Base-by-base conservation (phyloP, 2,329 filamentous ascomycete genomes). In the Cladosporium sphaerospermum region DNA sequence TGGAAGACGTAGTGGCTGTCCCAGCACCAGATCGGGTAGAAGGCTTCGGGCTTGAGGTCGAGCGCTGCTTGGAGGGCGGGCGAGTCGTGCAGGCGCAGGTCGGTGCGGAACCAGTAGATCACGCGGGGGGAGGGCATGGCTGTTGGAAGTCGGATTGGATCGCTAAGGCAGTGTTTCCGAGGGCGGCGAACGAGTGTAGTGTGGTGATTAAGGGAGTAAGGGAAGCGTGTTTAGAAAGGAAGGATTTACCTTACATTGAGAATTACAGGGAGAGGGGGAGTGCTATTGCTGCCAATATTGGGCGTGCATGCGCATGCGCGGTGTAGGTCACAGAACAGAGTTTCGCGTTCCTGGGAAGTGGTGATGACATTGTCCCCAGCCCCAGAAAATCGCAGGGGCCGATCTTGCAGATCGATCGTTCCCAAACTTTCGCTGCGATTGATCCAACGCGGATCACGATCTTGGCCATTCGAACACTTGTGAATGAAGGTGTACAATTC, bases 11-110 rank as follows among this genome's bases (percentile, higher is more conserved):
- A 90, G 66, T 90, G 85, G 53, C 86, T 86, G 65, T 89, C 86
- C 85, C 86, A 91, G 1, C 84, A 88, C 77, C 87, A 91, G 43
- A 90, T 79, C 1, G 86, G 86, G 74, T 85, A 90, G 23, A 91
- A 72, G 16, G 78, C 81, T 53, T 89, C 86, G 1, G 86, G 85
- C 0, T 86, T 75, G 6, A 90, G 74, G 54, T 86, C 83, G 7
- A 91, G 70, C 0, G 87, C 87, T 2, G 85, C 85, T 65, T 83
- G 78, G 23, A 91, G 73, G 1, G 85, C 86, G 8, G 86, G 86
- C 0, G 85, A 89, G 67, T 90, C 87, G 69, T 90, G 86, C 2
- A 91, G 78, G 16, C 87, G 82, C 9, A 90, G 74, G 65, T 90
- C 87, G 5, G 87, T 90, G 52, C 87, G 80, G 62, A 89, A 89